phyloP scores from a whole-genome alignment of 2,329 filamentous ascomycete species.

The Claviceps pazoutovae region DNA sequence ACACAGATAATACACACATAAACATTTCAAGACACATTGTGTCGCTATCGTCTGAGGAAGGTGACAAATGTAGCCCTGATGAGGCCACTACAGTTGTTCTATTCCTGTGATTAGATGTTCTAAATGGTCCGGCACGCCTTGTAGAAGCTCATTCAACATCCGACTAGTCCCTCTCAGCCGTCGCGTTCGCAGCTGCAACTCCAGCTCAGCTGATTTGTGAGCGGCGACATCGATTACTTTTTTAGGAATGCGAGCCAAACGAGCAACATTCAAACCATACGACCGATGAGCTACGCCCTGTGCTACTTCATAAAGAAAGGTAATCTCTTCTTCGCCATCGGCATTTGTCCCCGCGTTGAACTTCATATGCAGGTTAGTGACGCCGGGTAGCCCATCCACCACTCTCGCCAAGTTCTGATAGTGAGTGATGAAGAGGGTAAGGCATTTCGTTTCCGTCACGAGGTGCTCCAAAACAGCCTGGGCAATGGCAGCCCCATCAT shows the following conservation, averaged over 20 bases:
- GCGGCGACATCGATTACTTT: constrained; percentile 66
- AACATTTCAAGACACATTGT: not conserved
- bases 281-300: constrained; percentile 87
- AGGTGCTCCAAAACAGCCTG: constrained; percentile 81
- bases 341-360: constrained; percentile 42
- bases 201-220: constrained; percentile 67
- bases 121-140: constrained; percentile 25
- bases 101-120: constrained; percentile 41
- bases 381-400: constrained; percentile 51
- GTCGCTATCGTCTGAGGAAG: not conserved
- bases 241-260: constrained; percentile 67
- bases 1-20: not conserved
- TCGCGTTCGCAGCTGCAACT: constrained; percentile 53
- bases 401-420: constrained; percentile 74
- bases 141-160: constrained; percentile 29
- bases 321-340: constrained; percentile 60
- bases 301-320: constrained; percentile 85
- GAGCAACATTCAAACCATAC: constrained; percentile 87
- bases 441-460: constrained; percentile 55
- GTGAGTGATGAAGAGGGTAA: constrained; percentile 94
- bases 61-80: not conserved
- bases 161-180: constrained; percentile 38
- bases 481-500: constrained; percentile 92
- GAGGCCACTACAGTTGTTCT: constrained; percentile 42
- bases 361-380: constrained; percentile 88